phyloP scores from a whole-genome alignment of 108 stramenopile genomes.

The Epithemia pelagica region DNA sequence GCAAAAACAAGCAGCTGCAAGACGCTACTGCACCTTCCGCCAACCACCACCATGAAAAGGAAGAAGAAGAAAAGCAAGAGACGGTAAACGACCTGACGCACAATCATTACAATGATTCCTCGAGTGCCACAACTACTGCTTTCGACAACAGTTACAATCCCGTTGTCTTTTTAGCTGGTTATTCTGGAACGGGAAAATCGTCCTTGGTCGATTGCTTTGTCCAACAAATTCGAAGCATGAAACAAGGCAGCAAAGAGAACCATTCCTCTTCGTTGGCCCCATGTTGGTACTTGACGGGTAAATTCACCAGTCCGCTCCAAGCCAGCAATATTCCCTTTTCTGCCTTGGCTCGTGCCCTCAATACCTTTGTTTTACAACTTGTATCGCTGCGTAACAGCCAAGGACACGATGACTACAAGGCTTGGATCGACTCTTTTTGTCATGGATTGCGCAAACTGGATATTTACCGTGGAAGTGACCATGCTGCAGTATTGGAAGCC shows the following conservation, averaged over 20 bases:
- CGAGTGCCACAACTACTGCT: too few relatives aligned
- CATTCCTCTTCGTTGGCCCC: not conserved
- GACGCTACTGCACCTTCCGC: too few relatives aligned
- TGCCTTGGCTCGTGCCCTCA: not conserved
- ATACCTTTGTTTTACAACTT: not conserved
- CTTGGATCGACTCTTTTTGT: not conserved
- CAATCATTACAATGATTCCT: too few relatives aligned
- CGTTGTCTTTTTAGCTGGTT: slow-evolving; percentile 20
- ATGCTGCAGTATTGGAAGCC: not conserved
- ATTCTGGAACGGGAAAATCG: slow-evolving; percentile 23
- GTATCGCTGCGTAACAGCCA: not conserved
- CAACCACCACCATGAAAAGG: too few relatives aligned
- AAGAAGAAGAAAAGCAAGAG: too few relatives aligned
- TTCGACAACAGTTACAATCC: too few relatives aligned
- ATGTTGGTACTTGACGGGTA: slow-evolving; percentile 6
- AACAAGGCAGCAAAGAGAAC: not conserved
- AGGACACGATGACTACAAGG: not conserved
- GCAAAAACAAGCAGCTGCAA: too few relatives aligned
- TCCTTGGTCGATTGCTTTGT: slow-evolving; percentile 17
- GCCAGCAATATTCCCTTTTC: not conserved
- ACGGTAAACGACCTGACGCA: too few relatives aligned
- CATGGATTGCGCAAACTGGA: not conserved
- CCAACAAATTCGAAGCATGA: slow-evolving; percentile 4
- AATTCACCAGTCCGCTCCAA: not conserved
- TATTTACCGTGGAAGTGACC: slow-evolving; percentile 7